phyloP scores from a whole-genome alignment of 1,284 basidiomycete species.

The Trametes polyzona region DNA sequence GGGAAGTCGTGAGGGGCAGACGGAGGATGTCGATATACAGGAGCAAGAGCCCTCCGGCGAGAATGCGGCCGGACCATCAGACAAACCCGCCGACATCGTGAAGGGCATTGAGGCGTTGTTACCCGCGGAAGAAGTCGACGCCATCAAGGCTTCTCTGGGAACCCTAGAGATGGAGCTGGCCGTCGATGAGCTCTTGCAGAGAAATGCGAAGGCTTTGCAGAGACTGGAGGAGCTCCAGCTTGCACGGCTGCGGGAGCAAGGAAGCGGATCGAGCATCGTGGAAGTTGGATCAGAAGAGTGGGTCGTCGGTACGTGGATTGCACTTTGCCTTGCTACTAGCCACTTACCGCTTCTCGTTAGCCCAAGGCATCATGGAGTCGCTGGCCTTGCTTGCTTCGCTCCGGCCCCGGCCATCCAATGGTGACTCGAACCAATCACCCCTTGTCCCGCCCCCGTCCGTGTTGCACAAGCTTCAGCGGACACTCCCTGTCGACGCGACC shows the following conservation, averaged over 20 bases:
- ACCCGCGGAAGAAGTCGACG: constrained; percentile 52
- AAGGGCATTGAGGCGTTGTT: constrained; percentile 55
- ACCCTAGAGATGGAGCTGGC: constrained; percentile 66
- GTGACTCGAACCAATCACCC: constrained; percentile 38
- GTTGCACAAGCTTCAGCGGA: constrained; percentile 69
- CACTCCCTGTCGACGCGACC: constrained; percentile 59
- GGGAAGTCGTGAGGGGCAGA: background rate
- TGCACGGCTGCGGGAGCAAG: constrained; percentile 50
- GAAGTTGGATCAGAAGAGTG: constrained; percentile 76
- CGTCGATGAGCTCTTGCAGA: constrained; percentile 65
- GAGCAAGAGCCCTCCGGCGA: constrained; percentile 12
- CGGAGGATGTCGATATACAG: constrained; percentile 19
- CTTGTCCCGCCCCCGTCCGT: constrained; percentile 63
- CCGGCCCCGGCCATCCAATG: constrained; percentile 60
- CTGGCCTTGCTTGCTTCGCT: constrained; percentile 69
- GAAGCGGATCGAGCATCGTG: constrained; percentile 49
- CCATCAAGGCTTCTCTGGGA: constrained; percentile 59
- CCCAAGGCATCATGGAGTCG: constrained; percentile 73
- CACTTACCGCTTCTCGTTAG: constrained; percentile 40
- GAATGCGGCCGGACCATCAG: constrained; percentile 4
- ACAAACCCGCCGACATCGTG: constrained; percentile 27
- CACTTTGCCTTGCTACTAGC: background rate
- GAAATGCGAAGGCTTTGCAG: constrained; percentile 63
- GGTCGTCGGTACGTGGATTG: constrained; percentile 62
- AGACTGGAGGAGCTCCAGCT: constrained; percentile 68